These are phyloP conservation scores for Auxenochlorella pyrenoidosa DNA, from an alignment of 139 green algal genomes.

Conservation along the genomic window DNA sequence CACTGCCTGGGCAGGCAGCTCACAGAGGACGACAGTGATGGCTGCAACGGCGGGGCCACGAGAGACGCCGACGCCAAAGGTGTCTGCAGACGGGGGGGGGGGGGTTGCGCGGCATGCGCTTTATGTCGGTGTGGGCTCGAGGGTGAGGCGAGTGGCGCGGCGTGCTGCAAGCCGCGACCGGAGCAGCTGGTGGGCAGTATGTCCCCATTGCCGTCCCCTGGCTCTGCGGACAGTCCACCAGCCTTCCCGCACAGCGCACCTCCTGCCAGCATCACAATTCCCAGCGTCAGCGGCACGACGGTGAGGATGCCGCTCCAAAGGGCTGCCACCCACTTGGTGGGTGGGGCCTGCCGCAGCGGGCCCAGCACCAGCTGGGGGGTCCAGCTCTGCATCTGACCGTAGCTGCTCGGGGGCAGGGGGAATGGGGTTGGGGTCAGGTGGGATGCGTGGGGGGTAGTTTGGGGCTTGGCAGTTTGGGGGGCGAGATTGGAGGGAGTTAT, in stretches of 20 bases:
- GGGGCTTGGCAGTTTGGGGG: too few relatives aligned
- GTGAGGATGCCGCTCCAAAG: conserved; percentile 77
- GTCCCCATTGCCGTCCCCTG: neutral
- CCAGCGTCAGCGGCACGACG: conserved; percentile 61
- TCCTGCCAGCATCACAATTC: conserved; percentile 60
- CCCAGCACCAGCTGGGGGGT: conserved; percentile 78
- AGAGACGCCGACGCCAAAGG: conserved; percentile 50
- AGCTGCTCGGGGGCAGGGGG: conserved; percentile 22
- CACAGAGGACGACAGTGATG: conserved; percentile 55
- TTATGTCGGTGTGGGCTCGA: too few relatives aligned
- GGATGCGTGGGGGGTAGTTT: too few relatives aligned
- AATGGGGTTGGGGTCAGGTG: neutral
- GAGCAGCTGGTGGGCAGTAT: neutral
- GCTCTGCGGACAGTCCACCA: too few relatives aligned
- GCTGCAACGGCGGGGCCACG: conserved; percentile 21
- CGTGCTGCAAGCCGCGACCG: neutral
- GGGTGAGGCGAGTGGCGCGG: too few relatives aligned
- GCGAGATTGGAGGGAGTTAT: too few relatives aligned
- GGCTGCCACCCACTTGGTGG: conserved; percentile 77
- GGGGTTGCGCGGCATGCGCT: too few relatives aligned
- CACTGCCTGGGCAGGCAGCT: too few relatives aligned
- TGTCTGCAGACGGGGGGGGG: conserved; percentile 13
- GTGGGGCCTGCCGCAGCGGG: conserved; percentile 78
- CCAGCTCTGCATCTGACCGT: conserved; percentile 84
- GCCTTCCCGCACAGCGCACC: neutral